Evolutionary conservation across 2,329 filamentous ascomycete genomes (phyloP), one percentile per base, ranked within the genome.

Genomic region (Nothophaeocryptopus gaeumannii): DNA sequence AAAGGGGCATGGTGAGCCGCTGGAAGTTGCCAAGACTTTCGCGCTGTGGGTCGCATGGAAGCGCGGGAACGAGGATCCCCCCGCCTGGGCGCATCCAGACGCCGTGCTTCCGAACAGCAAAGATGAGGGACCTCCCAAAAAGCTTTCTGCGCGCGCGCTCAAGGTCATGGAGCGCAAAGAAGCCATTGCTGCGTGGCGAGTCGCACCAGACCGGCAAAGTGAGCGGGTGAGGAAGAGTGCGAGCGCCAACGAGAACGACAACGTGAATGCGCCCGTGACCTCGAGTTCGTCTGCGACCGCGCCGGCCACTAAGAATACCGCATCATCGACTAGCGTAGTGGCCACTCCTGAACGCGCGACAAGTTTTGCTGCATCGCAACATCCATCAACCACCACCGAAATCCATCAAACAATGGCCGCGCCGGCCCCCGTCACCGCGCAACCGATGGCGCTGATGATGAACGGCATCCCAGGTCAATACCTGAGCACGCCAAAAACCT

Each of bases 11-110:
- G 79, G 78, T 32, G 82, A 86, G 47, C 81, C 82, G 4, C 66
- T 85, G n/a, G 76, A 80, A 29, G 67, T 80, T 31, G 78, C 81
- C 48, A 76, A 78, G 58, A 76, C 69, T 12, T 85, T 86, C 56
- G 82, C 81, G 5, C 72, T 84, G 49, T 86, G 83, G 83, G 76
- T 80, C 50, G 80, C 82, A 2, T 85, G 82, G 82, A 85, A 86
- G 64, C 77, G 79, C 47, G 83, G 83, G 9, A 83, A 84, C 60
- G 81, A 84, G 55, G 71, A 71, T 49, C 78, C 82, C 40, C 80
- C 82, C 29, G 72, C 77, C 38, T 86, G 82, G 82, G 81, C 81
- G 35, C 74, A 79, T 47, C 78, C 78, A 2, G 79, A 82, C 56
- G 74, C 74, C 39, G 72, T 76, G 12, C 71, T 81, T 38, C 75